phyloP scores from a whole-genome alignment of 345 rosid species.

The Populus alba region DNA sequence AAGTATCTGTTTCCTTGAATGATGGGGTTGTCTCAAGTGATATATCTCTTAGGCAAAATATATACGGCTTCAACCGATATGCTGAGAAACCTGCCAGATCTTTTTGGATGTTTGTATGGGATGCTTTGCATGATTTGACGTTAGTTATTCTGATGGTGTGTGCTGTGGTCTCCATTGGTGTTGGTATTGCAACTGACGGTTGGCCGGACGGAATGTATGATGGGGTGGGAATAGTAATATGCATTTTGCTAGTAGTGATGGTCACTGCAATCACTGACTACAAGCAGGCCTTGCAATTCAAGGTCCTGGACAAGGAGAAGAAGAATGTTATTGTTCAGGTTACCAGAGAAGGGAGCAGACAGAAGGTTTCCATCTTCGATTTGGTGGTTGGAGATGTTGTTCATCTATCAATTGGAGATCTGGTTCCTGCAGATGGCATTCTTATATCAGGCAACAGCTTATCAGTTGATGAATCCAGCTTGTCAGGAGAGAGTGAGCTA shows the following conservation, averaged over 20 bases:
- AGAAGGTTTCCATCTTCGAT: constrained; percentile 66
- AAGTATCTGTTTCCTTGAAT: constrained; percentile 33
- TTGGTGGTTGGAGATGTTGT: constrained; percentile 88
- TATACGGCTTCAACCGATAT: constrained; percentile 52
- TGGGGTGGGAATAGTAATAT: constrained; percentile 75
- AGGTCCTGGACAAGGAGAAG: constrained; percentile 88
- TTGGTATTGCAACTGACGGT: constrained; percentile 87
- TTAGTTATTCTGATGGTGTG: constrained; percentile 77
- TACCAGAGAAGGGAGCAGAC: constrained; percentile 72
- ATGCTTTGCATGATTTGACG: constrained; percentile 83
- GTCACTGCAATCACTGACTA: constrained; percentile 92
- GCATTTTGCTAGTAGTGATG: constrained; percentile 74
- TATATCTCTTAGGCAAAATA: constrained; percentile 45
- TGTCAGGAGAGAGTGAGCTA: constrained; percentile 90
- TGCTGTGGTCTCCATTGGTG: constrained; percentile 80
- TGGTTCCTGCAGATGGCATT: constrained; percentile 82
- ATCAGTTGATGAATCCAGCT: constrained; percentile 74
- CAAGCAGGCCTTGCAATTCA: constrained; percentile 83
- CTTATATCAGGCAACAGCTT: constrained; percentile 68
- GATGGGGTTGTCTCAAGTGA: constrained; percentile 52
- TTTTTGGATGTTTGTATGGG: constrained; percentile 78
- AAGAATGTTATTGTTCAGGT: constrained; percentile 72
- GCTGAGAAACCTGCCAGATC: constrained; percentile 58
- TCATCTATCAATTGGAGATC: constrained; percentile 72
- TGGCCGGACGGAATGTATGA: constrained; percentile 88